Evolutionary conservation across 1,284 basidiomycete species (phyloP).

Genomic region (Pseudozyma tsukubaensis): DNA sequence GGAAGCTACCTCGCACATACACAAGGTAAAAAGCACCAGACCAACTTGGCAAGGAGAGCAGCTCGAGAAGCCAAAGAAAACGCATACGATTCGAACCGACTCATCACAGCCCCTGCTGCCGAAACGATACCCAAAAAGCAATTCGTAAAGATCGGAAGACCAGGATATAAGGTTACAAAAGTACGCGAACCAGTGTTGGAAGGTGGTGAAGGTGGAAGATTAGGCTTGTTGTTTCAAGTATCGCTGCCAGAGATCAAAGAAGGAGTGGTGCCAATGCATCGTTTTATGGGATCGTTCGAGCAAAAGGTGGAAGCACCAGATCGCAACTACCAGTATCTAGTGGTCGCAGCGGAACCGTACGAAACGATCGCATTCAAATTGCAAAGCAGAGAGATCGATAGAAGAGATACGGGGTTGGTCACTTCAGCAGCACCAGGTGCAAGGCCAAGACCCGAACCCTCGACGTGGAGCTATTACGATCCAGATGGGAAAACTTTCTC

Average conservation of each 20-base stretch:
- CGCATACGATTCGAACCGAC: slow-evolving; percentile 67
- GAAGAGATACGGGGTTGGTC: slow-evolving; percentile 49
- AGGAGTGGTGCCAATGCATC: slow-evolving; percentile 83
- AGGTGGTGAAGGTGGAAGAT: slow-evolving; percentile 67
- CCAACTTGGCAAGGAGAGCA: slow-evolving; percentile 94
- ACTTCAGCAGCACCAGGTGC: slow-evolving; percentile 38
- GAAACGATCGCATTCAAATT: slow-evolving; percentile 98
- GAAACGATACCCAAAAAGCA: slow-evolving; percentile 57
- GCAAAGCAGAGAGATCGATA: slow-evolving; percentile 95
- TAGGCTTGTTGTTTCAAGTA: slow-evolving; percentile 94
- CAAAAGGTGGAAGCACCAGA: slow-evolving; percentile 95
- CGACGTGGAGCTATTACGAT: slow-evolving; percentile 65
- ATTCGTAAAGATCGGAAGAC: slow-evolving; percentile 96
- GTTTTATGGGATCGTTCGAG: slow-evolving; percentile 99
- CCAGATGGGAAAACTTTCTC: slow-evolving; percentile 61
- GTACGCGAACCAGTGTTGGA: slow-evolving; percentile 75
- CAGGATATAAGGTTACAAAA: slow-evolving; percentile 92
- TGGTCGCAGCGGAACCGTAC: slow-evolving; percentile 98
- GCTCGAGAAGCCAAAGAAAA: slow-evolving; percentile 91
- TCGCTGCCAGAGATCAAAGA: slow-evolving; percentile 89
- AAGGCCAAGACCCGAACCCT: slow-evolving; percentile 54
- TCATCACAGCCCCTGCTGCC: slow-evolving; percentile 72
- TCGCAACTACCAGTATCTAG: slow-evolving; percentile 94
- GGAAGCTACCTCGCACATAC: slow-evolving; percentile 99
- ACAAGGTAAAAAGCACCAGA: slow-evolving; percentile 99